phyloP scores from a whole-genome alignment of 2,329 filamentous ascomycete genomes.

The Colletotrichum sp. region DNA sequence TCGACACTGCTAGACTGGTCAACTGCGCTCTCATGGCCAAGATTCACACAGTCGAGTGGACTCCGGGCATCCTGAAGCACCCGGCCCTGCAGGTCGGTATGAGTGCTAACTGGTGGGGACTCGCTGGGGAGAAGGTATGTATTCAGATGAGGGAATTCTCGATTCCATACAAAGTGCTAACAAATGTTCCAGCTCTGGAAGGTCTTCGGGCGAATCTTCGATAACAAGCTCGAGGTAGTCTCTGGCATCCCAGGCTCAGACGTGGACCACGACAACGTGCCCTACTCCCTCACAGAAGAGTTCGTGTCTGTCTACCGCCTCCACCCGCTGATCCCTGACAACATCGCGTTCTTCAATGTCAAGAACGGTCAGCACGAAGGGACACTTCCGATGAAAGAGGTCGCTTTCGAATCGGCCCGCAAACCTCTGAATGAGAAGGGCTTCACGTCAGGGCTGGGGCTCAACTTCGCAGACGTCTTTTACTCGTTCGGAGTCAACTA shows the following conservation, averaged over 20 bases:
- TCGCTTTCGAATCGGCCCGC: neutral
- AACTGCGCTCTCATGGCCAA: neutral
- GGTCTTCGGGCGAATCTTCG: neutral
- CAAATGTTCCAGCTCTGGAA: rapidly evolving
- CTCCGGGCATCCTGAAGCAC: neutral
- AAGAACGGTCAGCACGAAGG: neutral
- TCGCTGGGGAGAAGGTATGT: neutral
- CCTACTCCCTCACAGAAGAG: neutral
- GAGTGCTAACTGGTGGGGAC: neutral
- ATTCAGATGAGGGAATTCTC: neutral
- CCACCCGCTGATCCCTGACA: neutral
- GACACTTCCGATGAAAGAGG: neutral
- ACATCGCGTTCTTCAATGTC: neutral
- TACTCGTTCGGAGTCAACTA: constrained; percentile 54
- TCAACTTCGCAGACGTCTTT: constrained; percentile 40
- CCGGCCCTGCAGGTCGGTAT: neutral
- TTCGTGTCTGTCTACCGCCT: neutral
- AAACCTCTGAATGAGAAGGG: neutral
- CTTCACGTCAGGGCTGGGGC: constrained; percentile 38
- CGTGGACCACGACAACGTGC: neutral
- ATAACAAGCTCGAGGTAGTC: neutral
- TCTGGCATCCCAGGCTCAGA: neutral
- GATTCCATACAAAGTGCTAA: neutral
- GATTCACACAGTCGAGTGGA: neutral
- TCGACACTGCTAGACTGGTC: neutral